A percentile compares a stretch with the other conserved stretches of the same genome.
Conservation (phyloP, 2,329 filamentous ascomycete species). For the Leptographium wingfieldii region DNA sequence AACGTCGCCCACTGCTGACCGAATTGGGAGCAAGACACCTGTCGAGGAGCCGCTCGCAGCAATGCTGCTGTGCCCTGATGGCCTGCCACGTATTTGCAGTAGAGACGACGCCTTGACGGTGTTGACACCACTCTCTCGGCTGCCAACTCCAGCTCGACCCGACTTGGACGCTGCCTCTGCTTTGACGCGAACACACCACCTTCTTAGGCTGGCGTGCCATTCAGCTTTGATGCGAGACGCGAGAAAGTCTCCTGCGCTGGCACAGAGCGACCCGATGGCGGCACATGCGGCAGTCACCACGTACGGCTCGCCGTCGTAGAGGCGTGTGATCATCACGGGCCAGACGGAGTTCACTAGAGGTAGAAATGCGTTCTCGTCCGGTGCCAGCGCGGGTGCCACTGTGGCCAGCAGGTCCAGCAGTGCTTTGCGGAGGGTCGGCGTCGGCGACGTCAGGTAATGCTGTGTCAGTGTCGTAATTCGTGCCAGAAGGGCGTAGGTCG, state of each 20-base stretch:
- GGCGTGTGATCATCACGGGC: conserved; percentile 62
- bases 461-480: conserved; percentile 76
- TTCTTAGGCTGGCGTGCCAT: conserved; percentile 44
- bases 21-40: not conserved
- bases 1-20: not conserved
- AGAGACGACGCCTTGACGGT: not conserved
- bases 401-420: conserved; percentile 66
- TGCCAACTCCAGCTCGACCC: conserved; percentile 4
- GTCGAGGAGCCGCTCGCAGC: not conserved
- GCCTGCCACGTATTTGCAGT: not conserved
- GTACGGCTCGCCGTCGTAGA: conserved; percentile 55
- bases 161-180: conserved; percentile 21
- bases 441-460: conserved; percentile 79
- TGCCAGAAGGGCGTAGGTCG: conserved; percentile 68
- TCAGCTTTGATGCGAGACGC: conserved; percentile 59
- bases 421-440: conserved; percentile 63
- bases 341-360: conserved; percentile 84
- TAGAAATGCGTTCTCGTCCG: conserved; percentile 71
- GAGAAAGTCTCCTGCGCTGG: conserved; percentile 69
- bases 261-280: conserved; percentile 56
- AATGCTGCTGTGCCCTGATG: not conserved
- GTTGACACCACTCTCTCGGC: not conserved
- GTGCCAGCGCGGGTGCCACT: conserved; percentile 57
- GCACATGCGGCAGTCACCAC: conserved; percentile 59
- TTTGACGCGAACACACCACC: conserved; percentile 34